Conservation (phyloP, 768 basidiomycete species). For the Fibroporia radiculosa region DNA sequence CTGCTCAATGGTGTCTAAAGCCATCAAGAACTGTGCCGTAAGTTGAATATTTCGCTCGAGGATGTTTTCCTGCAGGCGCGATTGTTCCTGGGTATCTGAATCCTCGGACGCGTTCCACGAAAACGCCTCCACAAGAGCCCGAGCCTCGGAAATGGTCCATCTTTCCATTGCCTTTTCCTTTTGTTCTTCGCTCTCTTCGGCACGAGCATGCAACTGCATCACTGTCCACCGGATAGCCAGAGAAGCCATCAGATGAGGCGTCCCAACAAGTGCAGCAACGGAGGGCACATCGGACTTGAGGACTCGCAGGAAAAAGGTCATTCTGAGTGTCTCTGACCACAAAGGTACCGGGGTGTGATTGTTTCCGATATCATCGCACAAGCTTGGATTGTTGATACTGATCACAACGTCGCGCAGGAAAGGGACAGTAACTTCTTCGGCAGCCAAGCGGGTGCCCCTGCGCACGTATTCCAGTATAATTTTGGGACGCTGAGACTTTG, state of each 20-base stretch:
- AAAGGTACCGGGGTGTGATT: constrained; percentile 38
- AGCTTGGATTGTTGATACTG: constrained; percentile 14
- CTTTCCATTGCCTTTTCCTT: constrained; percentile 58
- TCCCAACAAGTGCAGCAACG: constrained; percentile 36
- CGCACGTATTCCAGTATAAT: constrained; percentile 52
- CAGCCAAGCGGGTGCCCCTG: constrained; percentile 56
- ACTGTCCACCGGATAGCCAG: constrained; percentile 61
- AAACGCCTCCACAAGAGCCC: constrained; percentile 50
- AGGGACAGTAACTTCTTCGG: constrained; percentile 48
- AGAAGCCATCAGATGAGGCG: constrained; percentile 39
- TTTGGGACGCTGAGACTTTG: constrained; percentile 16
- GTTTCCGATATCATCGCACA: constrained; percentile 16
- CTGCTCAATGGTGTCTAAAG: constrained; percentile 51
- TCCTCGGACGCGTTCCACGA: constrained; percentile 5
- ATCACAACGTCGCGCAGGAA: constrained; percentile 40
- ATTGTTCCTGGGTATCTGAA: background rate
- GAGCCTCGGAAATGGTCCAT: constrained; percentile 62
- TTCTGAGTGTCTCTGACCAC: constrained; percentile 39
- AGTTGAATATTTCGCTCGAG: constrained; percentile 61
- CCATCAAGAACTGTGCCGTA: constrained; percentile 51
- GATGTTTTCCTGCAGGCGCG: constrained; percentile 22
- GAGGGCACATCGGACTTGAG: constrained; percentile 45
- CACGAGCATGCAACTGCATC: constrained; percentile 40
- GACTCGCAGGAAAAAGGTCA: constrained; percentile 47
- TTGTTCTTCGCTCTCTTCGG: constrained; percentile 37